These are phyloP conservation scores for Scleroderma citrinum DNA, from an alignment of 768 basidiomycete species.

Conservation along the genomic window DNA sequence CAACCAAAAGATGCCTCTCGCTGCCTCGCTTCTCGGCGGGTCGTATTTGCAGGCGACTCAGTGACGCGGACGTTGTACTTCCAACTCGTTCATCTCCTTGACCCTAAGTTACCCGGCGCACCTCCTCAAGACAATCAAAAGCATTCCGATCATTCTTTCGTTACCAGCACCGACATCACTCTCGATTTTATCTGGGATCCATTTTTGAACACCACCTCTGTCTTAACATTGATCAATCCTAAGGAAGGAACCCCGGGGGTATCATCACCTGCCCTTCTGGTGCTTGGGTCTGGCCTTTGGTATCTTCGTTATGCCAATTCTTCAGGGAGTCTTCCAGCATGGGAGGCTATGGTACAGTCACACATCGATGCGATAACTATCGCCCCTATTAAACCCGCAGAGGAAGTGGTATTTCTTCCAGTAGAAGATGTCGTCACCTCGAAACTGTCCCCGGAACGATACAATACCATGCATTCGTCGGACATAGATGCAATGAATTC, in stretches of 20 bases:
- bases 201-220: constrained; percentile 66
- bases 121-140: constrained; percentile 55
- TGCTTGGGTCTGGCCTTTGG: constrained; percentile 86
- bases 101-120: constrained; percentile 46
- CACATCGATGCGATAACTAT: constrained; percentile 48
- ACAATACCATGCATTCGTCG: constrained; percentile 60
- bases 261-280: constrained; percentile 55
- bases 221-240: constrained; percentile 38
- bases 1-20: constrained; percentile 42
- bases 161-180: constrained; percentile 39
- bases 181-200: constrained; percentile 82
- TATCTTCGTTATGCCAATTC: constrained; percentile 69
- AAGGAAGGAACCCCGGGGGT: constrained; percentile 1
- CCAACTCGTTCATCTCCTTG: constrained; percentile 57
- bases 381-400: constrained; percentile 44
- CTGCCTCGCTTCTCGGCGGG: constrained; percentile 53
- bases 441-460: constrained; percentile 60
- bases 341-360: constrained; percentile 69
- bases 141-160: constrained; percentile 58
- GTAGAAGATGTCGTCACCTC: constrained; percentile 64
- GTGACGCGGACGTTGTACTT: constrained; percentile 77
- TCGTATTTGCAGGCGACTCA: constrained; percentile 84
- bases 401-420: constrained; percentile 72
- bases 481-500: constrained; percentile 93
- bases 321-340: constrained; percentile 72